phyloP scores from a whole-genome alignment of 352 stramenopile genomes.

The Phytophthora multivora region DNA sequence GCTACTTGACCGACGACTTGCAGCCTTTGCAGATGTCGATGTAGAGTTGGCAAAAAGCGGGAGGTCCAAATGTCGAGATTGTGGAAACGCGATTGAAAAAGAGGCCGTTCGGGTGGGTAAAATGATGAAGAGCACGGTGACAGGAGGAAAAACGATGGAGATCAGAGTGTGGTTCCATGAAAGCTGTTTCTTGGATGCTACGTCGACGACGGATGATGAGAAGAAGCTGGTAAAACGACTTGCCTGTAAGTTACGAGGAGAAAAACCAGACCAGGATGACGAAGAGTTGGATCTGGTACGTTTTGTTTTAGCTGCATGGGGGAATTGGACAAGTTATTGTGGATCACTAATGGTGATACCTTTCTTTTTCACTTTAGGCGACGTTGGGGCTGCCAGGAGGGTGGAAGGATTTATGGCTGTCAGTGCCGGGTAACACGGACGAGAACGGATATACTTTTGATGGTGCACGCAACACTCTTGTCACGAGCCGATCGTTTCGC shows the following conservation, averaged over 20 bases:
- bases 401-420: slow-evolving; percentile 80
- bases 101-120: slow-evolving; percentile 56
- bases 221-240: slow-evolving; percentile 42
- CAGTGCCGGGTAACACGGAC: slow-evolving; percentile 66
- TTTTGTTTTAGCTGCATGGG: neutral
- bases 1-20: slow-evolving; percentile 49
- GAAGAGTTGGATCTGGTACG: slow-evolving; percentile 14
- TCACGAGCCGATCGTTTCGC: slow-evolving; percentile 62
- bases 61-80: slow-evolving; percentile 63
- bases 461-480: slow-evolving; percentile 58
- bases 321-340: neutral
- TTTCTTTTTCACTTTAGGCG: slow-evolving; percentile 13
- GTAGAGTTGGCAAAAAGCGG: slow-evolving; percentile 58
- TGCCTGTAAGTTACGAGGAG: slow-evolving; percentile 4
- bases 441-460: slow-evolving; percentile 82
- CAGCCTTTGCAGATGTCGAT: slow-evolving; percentile 42
- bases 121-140: slow-evolving; percentile 49
- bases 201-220: slow-evolving; percentile 38
- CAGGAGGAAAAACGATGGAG: slow-evolving; percentile 46
- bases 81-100: slow-evolving; percentile 52
- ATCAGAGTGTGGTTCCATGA: slow-evolving; percentile 69
- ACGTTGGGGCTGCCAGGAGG: slow-evolving; percentile 52
- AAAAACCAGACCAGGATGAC: slow-evolving; percentile 7
- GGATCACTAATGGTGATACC: neutral
- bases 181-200: slow-evolving; percentile 47